phyloP scores from a whole-genome alignment of 169 alveolate genomes.

The Theileria orientalis region DNA sequence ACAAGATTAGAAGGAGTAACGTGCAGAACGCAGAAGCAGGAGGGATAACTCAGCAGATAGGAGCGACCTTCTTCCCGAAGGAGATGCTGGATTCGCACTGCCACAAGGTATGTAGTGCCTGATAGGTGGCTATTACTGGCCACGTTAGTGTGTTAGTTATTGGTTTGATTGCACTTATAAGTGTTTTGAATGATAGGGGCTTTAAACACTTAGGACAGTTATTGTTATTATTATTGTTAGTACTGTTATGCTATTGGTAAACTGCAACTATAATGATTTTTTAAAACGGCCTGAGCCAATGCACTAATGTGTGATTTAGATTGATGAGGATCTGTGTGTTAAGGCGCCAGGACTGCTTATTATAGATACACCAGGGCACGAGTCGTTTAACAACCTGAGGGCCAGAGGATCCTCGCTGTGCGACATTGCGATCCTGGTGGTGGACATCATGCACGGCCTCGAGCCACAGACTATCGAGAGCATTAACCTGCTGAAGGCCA shows the following conservation, averaged over 20 bases:
- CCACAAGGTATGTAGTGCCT: slow-evolving; percentile 74
- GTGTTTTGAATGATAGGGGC: neutral
- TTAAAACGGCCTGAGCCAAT: slow-evolving; percentile 25
- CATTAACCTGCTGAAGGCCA: slow-evolving; percentile 85
- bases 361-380: slow-evolving; percentile 99
- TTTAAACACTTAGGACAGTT: neutral
- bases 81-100: slow-evolving; percentile 89
- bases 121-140: neutral
- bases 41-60: slow-evolving; percentile 99
- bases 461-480: slow-evolving; percentile 97
- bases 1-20: slow-evolving; percentile 97
- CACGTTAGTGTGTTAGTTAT: neutral
- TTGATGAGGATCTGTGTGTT: slow-evolving; percentile 65
- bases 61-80: slow-evolving; percentile 99
- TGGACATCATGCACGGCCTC: slow-evolving; percentile 99
- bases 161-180: neutral
- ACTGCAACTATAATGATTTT: neutral
- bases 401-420: slow-evolving; percentile 99
- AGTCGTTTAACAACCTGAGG: slow-evolving; percentile 93
- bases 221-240: too few relatives aligned
- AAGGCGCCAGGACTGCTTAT: slow-evolving; percentile 95
- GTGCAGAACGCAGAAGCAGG: slow-evolving; percentile 99
- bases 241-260: neutral
- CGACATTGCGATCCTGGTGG: slow-evolving; percentile 97
- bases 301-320: neutral